A percentile compares a stretch with the other conserved stretches of the same genome.
Conservation (phyloP, 2,329 filamentous ascomycete species). For the Parasarocladium wereldwijsianum region DNA sequence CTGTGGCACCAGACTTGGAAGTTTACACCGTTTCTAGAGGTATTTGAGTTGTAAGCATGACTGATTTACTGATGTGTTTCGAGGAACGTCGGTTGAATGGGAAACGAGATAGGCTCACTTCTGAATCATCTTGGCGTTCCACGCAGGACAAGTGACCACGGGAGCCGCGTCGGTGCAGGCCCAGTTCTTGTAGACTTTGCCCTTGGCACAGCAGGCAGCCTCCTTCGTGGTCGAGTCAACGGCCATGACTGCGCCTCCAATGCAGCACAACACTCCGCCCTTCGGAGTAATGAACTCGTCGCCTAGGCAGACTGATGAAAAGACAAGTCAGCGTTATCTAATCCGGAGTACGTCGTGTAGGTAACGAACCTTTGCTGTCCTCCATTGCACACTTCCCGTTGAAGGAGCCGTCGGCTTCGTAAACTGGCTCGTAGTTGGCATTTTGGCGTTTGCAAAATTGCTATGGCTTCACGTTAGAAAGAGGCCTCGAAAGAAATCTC, state of each 20-base stretch:
- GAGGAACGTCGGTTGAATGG: neutral
- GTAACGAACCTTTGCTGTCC: neutral
- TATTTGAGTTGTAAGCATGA: neutral
- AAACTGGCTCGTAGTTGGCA: neutral
- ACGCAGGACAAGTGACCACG: neutral
- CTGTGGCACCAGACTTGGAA: constrained; percentile 3
- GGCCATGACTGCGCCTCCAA: constrained; percentile 2
- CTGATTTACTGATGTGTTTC: no score
- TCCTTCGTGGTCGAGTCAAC: constrained; percentile 1
- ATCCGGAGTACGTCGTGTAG: no score
- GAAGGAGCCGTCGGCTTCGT: constrained; percentile 1
- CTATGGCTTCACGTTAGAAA: no score
- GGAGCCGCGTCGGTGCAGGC: constrained; percentile 1
- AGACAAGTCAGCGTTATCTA: neutral
- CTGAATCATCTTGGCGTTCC: neutral
- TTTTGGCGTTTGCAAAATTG: constrained; percentile 1
- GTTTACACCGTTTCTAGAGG: constrained; percentile 1
- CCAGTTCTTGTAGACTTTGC: constrained; percentile 3
- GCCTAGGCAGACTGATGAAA: neutral
- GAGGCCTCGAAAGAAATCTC: no score
- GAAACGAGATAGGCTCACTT: neutral
- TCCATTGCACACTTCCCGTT: neutral
- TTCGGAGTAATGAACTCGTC: constrained; percentile 2
- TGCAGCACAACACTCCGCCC: neutral
- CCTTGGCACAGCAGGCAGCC: constrained; percentile 1